Conservation (phyloP, 352 stramenopile genomes). For the Globisporangium yorkense region DNA sequence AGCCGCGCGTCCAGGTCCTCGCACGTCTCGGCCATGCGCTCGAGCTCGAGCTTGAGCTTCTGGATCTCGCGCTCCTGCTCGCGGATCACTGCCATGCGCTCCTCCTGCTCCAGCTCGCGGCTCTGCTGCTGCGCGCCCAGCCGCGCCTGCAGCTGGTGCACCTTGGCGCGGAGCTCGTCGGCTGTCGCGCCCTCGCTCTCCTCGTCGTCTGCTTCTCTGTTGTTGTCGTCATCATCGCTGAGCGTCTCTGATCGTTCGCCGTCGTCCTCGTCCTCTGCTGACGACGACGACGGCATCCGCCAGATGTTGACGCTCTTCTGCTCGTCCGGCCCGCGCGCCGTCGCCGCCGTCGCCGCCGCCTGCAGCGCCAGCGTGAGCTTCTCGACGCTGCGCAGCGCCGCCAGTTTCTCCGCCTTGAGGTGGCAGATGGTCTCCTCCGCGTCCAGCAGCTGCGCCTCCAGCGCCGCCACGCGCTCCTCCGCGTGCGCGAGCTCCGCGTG, state of each 20-base stretch:
- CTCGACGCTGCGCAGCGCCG: conserved; percentile 49
- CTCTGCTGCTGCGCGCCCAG: conserved; percentile 28
- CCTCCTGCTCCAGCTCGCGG: conserved; percentile 37
- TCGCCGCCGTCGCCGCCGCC: background rate
- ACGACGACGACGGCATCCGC: background rate
- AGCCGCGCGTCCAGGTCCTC: conserved; percentile 24
- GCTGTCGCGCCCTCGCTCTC: background rate
- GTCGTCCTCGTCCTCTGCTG: background rate
- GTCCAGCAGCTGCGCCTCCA: conserved; percentile 54
- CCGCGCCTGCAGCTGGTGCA: conserved; percentile 34
- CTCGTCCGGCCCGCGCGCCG: conserved; percentile 1
- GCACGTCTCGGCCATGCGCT: conserved; percentile 26
- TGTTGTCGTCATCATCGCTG: background rate
- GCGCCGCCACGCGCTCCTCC: conserved; percentile 41
- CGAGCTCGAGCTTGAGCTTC: conserved; percentile 26
- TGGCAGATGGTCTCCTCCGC: conserved; percentile 73
- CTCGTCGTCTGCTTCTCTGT: background rate
- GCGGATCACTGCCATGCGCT: conserved; percentile 51
- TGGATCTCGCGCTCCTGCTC: conserved; percentile 53
- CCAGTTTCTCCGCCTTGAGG: conserved; percentile 64
- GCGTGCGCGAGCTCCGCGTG: conserved; percentile 39
- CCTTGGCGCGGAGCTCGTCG: conserved; percentile 14
- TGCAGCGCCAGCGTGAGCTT: conserved; percentile 21
- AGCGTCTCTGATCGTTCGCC: background rate
- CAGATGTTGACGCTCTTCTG: conserved; percentile 7